Conservation (phyloP, 1,139 yeast genomes). For the Waltiozyma sp. region DNA sequence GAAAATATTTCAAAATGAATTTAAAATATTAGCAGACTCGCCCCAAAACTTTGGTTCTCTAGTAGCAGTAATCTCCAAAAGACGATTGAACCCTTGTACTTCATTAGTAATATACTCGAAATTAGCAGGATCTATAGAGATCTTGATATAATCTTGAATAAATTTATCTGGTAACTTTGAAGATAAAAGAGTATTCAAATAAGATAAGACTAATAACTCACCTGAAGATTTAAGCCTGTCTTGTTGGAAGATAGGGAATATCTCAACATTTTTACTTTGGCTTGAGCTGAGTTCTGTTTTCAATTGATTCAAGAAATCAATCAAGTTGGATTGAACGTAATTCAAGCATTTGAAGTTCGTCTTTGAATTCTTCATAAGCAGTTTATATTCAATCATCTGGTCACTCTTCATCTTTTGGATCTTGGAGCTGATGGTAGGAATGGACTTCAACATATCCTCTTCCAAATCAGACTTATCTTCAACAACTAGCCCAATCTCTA, state of each 20-base stretch:
- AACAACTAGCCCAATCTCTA: constrained; percentile 18
- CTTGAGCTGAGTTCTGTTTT: constrained; percentile 12
- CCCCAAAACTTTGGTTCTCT: not conserved
- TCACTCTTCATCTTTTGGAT: constrained; percentile 40
- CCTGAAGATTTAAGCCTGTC: constrained; percentile 18
- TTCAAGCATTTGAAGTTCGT: constrained; percentile 42
- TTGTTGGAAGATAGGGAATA: constrained; percentile 15
- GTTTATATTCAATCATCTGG: constrained; percentile 30
- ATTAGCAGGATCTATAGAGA: not conserved
- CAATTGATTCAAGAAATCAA: constrained; percentile 18
- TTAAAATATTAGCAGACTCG: not conserved
- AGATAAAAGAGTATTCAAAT: not conserved
- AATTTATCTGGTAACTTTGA: constrained; percentile 35
- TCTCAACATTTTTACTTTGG: not conserved
- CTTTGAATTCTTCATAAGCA: constrained; percentile 36
- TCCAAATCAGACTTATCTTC: constrained; percentile 19
- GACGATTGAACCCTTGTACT: not conserved
- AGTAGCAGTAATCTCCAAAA: not conserved
- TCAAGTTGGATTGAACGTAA: constrained; percentile 27
- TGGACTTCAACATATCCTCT: constrained; percentile 23
- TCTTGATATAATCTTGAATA: constrained; percentile 24
- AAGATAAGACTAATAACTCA: constrained; percentile 26
- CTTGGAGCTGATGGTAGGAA: constrained; percentile 34
- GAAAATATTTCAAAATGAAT: not conserved
- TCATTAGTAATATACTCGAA: not conserved